Evolutionary conservation across 345 rosid genomes (phyloP).

Genomic region (Hibiscus mutabilis): DNA sequence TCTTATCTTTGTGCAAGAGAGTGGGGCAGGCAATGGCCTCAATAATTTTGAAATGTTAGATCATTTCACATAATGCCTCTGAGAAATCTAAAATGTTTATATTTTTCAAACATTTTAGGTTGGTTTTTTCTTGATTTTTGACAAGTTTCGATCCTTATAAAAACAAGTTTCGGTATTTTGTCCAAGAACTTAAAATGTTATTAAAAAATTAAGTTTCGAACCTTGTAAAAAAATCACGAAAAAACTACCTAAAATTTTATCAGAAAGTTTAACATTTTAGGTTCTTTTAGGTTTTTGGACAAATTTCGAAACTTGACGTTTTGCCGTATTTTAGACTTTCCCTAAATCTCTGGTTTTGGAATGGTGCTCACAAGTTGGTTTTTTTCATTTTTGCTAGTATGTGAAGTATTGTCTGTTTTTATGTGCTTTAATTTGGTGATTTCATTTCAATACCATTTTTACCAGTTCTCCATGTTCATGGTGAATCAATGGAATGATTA

Average conservation of each 20-base stretch:
- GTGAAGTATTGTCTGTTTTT: neutral
- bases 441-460: conserved; percentile 4
- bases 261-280: too few relatives aligned
- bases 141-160: too few relatives aligned
- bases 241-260: too few relatives aligned
- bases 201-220: too few relatives aligned
- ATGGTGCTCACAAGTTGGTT: neutral
- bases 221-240: too few relatives aligned
- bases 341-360: neutral
- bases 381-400: neutral
- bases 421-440: neutral
- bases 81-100: too few relatives aligned
- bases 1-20: conserved; percentile 9
- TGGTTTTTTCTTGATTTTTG: too few relatives aligned
- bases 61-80: conserved; percentile 3
- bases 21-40: conserved; percentile 13
- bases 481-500: conserved; percentile 12
- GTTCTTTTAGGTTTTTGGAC: too few relatives aligned
- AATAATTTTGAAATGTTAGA: conserved; percentile 7
- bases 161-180: neutral
- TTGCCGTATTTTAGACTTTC: too few relatives aligned
- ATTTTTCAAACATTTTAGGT: too few relatives aligned
- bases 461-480: conserved; percentile 13
- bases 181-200: neutral
- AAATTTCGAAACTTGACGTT: too few relatives aligned